phyloP scores from a whole-genome alignment of 1,284 basidiomycete genomes.

The Naganishia sp. region DNA sequence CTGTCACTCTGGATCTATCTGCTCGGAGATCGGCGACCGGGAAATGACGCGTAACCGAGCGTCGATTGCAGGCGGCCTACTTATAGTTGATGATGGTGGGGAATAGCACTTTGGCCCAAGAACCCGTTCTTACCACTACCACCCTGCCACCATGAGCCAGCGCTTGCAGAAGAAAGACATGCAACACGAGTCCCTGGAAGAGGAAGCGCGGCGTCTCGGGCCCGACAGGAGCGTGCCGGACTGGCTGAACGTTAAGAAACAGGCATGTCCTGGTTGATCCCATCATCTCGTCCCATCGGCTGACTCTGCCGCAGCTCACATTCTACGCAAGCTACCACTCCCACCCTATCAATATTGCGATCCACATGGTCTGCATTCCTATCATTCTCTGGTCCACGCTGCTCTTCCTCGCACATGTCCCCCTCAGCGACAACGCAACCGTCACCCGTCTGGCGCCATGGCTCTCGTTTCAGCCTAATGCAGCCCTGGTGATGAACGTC shows the following conservation, averaged over 20 bases:
- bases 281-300: background rate
- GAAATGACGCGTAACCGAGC: too few relatives aligned
- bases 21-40: too few relatives aligned
- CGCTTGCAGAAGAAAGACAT: slow-evolving; percentile 25
- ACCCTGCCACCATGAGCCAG: background rate
- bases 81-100: too few relatives aligned
- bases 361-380: slow-evolving; percentile 81
- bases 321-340: slow-evolving; percentile 89
- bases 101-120: too few relatives aligned
- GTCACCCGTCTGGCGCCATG: slow-evolving; percentile 58
- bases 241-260: slow-evolving; percentile 36
- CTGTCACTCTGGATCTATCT: too few relatives aligned
- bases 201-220: slow-evolving; percentile 31
- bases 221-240: slow-evolving; percentile 25
- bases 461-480: slow-evolving; percentile 69
- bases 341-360: slow-evolving; percentile 72
- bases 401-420: slow-evolving; percentile 61
- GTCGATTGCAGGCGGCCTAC: too few relatives aligned
- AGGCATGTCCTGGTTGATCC: slow-evolving; percentile 12
- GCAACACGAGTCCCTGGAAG: slow-evolving; percentile 32
- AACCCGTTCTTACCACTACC: too few relatives aligned
- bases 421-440: slow-evolving; percentile 57
- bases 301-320: slow-evolving; percentile 61
- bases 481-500: slow-evolving; percentile 61
- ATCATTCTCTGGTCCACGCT: slow-evolving; percentile 73